Evolutionary conservation across 768 basidiomycete genomes (phyloP), one percentile per base, ranked within the genome.

Genomic region (Boletus huronensis): DNA sequence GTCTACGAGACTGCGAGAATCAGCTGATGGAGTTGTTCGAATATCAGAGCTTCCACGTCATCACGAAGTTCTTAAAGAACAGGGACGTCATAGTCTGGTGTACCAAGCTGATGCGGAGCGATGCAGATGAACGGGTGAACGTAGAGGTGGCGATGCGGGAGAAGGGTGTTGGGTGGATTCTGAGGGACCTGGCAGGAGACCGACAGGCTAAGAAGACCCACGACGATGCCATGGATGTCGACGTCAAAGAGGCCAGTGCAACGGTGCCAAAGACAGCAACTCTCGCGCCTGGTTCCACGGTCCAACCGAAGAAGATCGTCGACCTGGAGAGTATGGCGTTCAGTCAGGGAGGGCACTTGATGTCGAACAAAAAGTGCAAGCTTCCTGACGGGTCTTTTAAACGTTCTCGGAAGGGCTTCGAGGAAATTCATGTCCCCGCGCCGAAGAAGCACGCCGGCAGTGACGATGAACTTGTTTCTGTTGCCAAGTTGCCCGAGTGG

Each of bases 351-450:
- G 94, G 92, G 0, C 95, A 98, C 57, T 75, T 98, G 57, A 99
- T 98, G 96, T 92, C 92, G 16, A 98, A 98, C 77, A 98, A 98
- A 74, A 98, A 98, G 75, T 91, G 89, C 75, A 97, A 95, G 69
- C 84, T 98, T 3, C 97, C 97, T 0, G 93, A 97, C 38, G 97
- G 97, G 5, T 97, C 94, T 16, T 95, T 98, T 81, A 98, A 98
- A 74, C 88, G 96, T 43, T 82, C 90, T 17, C 87, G 88, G 73
- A 99, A 99, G 70, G 94, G 97, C 1, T 98, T 90, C 69, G 97
- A 98, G 69, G 97, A 99, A 70, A 95, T 99, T 31, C 94, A 98
- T 58, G 91, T 99, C 1, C 95, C 95, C 5, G 88, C 91, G 0
- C 94, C 94, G 10, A 95, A 95, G 75, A 80, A 85, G 55, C 84